Base-by-base conservation (phyloP, 352 stramenopile species). In the Plasmopara halstedii region DNA sequence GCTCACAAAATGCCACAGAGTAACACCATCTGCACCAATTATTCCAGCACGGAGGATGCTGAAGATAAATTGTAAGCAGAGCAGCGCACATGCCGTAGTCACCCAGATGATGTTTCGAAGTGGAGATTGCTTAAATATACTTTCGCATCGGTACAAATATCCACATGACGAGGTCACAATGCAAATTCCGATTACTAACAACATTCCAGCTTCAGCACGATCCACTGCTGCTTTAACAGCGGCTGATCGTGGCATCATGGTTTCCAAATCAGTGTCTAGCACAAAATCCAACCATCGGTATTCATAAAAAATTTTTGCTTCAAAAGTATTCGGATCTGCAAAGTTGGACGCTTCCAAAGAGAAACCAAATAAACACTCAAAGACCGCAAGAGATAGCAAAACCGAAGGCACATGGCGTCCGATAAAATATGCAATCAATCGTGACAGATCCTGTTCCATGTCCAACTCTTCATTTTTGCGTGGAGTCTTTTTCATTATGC, bases 401-500 rank as follows among this genome's bases (percentile, higher is more conserved):
- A 64, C 67, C 0, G 81, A 84, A 25, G 81, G 78, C 9, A 90
- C 50, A 50, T 89, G 78, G 6, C 81, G 72, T 8, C 70, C 42
- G n/a, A 85, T 37, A 57, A 90, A 90, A 41, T 93, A 93, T 11
- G 46, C 55, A 0, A 70, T 32, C 29, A 90, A 58, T 0, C 78
- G 63, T 13, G 73, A 59, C 2, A 87, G 49, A 40, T 88, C 70
- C 21, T 85, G 75, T 6, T 67, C 34, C 22, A 82, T 61, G 20
- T 80, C 73, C 10, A 84, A 60, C 13, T 70, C 54, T 53, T 90
- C 79, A 50, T 94, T 94, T 61, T 94, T 94, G 46, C 70, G 73
- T 41, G 82, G 82, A 3, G 82, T 94, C 19, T 75, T 74, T 56
- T 87, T 88, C 82, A 94, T 94, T 13, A 85, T 68, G 4, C 70